Evolutionary conservation across 208 protist species (phyloP).

Genomic region (Acanthamoeba royreba): DNA sequence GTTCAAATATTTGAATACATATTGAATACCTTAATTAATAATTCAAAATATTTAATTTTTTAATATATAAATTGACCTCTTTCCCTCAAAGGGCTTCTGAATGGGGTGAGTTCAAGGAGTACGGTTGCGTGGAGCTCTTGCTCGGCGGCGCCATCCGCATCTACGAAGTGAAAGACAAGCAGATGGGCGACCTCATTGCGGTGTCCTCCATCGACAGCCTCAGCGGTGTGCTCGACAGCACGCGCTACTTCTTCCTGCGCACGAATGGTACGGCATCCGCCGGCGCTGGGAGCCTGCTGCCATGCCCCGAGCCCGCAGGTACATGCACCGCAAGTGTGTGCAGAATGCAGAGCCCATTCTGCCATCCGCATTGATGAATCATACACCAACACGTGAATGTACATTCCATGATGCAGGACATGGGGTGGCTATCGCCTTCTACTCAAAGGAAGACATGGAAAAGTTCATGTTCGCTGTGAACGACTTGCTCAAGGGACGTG

Average conservation of each 20-base stretch:
- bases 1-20: too few relatives aligned
- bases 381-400: too few relatives aligned
- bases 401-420: neutral
- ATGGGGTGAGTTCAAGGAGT: constrained; percentile 3
- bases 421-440: neutral
- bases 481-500: neutral
- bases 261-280: too few relatives aligned
- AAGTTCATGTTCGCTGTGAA: neutral
- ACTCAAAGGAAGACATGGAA: constrained; percentile 9
- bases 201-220: neutral
- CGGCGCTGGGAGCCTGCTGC: too few relatives aligned
- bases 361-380: too few relatives aligned
- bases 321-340: too few relatives aligned
- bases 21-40: too few relatives aligned
- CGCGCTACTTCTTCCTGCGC: neutral
- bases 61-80: too few relatives aligned
- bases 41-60: too few relatives aligned
- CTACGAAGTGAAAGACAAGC: constrained; percentile 8
- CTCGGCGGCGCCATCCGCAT: neutral
- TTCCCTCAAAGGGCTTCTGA: neutral
- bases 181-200: neutral
- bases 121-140: neutral
- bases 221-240: neutral
- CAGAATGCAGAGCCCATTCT: too few relatives aligned
- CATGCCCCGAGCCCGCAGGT: neutral